Base-by-base conservation (phyloP, 176 grass and related monocot genomes). In the Tuctoria greenei region DNA sequence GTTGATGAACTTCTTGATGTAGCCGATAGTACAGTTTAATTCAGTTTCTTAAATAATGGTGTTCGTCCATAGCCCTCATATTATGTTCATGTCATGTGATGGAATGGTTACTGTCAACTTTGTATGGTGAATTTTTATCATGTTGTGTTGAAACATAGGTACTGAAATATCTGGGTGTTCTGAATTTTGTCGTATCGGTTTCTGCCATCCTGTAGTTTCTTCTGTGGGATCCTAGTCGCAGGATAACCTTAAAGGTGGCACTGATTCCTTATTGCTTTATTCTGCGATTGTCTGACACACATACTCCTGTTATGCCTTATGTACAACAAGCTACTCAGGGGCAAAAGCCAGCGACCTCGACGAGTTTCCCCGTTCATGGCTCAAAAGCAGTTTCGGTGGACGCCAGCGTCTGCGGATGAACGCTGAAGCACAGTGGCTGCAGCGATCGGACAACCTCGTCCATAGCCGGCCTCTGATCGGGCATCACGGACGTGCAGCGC, bases 401-500 rank as follows among this genome's bases (percentile, higher is more conserved):
- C 42, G 5, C 14, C 23, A 6, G 13, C 18, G 35, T 49, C 14
- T 13, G 35, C 9, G 21, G 40, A 23, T 71, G 45, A 64, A 36
- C 56, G 5, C 25, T 17, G 13, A 28, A 70, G 37, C 76, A 54
- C 10, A 87, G 62, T 0, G 52, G 64, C 60, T 89, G 83, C 69
- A 92, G 67, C 8, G 72, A 79, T 34, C 70, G 70, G 42, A 83
- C 69, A 14, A 90, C 81, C 45, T 92, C 86, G 57, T 80, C 56
- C 81, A 96, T 92, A 58, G 70, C 69, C 10, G 89, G 93, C 59
- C 93, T 74, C 75, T 85, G 86, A 54, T 92, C 84, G 12, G 86
- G 93, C 86, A 87, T 82, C 51, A 96, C 84, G 0, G 93, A 84
- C 7, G 93, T 92, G 86, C 93, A 92, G 43, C 69, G 80, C 51